Conservation (phyloP, 495 filamentous ascomycete species). For the Hyaloscypha bicolor region DNA sequence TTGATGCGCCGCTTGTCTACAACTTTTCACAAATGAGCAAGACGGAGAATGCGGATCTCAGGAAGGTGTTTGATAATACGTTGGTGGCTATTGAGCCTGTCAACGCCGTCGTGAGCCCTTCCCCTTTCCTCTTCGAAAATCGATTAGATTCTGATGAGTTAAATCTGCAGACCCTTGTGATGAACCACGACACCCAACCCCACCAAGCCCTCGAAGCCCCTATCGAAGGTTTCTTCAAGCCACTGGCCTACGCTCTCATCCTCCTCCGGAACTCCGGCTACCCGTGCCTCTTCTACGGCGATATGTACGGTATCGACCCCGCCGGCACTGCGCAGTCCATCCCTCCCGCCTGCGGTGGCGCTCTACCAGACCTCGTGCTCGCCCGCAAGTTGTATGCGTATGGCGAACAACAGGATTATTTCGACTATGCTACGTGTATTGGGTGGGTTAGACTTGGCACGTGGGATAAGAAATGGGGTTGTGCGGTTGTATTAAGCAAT, state of each 20-base stretch:
- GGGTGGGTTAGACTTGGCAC: slow-evolving; percentile 70
- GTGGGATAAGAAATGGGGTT: slow-evolving; percentile 49
- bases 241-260: slow-evolving; percentile 63
- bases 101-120: slow-evolving; percentile 60
- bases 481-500: slow-evolving; percentile 63
- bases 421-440: slow-evolving; percentile 65
- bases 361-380: slow-evolving; percentile 61
- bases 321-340: slow-evolving; percentile 47
- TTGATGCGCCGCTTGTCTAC: slow-evolving; percentile 68
- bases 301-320: slow-evolving; percentile 65
- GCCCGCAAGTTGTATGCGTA: slow-evolving; percentile 71
- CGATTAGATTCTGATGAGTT: slow-evolving; percentile 8
- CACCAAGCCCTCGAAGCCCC: slow-evolving; percentile 59
- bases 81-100: slow-evolving; percentile 59
- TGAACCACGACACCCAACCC: slow-evolving; percentile 63
- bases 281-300: slow-evolving; percentile 75
- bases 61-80: slow-evolving; percentile 60
- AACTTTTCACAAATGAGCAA: slow-evolving; percentile 62
- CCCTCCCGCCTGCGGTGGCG: slow-evolving; percentile 59
- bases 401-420: slow-evolving; percentile 69
- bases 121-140: neutral
- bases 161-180: slow-evolving; percentile 44
- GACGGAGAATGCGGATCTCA: slow-evolving; percentile 56
- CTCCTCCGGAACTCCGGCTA: slow-evolving; percentile 66
- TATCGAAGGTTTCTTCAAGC: slow-evolving; percentile 58